Percentiles rank a stretch among this genome's conserved stretches.
Evolutionary conservation across 2,329 filamentous ascomycete genomes (phyloP).

Genomic region (Calonectria pseudoreteaudii): DNA sequence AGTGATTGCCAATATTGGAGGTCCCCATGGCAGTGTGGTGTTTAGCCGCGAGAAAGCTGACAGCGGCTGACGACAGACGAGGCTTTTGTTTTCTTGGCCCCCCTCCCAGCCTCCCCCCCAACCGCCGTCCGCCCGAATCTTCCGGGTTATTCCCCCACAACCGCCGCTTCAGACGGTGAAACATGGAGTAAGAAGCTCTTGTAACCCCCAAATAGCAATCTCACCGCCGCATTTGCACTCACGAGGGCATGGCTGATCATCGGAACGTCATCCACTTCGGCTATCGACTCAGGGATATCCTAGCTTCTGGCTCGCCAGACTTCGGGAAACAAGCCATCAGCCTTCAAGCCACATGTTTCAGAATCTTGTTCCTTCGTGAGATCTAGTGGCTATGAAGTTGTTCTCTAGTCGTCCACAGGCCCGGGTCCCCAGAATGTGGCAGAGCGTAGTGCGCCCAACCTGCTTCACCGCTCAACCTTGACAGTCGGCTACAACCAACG

Average conservation of each 20-base stretch:
- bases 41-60: constrained; percentile 17
- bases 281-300: constrained; percentile 28
- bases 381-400: constrained; percentile 36
- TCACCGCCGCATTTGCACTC: background rate
- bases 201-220: constrained; percentile 27
- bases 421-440: constrained; percentile 33
- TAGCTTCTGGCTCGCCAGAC: constrained; percentile 19
- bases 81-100: constrained; percentile 20
- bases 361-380: constrained; percentile 26
- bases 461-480: constrained; percentile 37
- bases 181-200: constrained; percentile 29
- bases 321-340: constrained; percentile 33
- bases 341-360: constrained; percentile 44
- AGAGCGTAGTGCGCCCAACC: constrained; percentile 22
- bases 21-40: constrained; percentile 27
- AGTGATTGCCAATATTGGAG: constrained; percentile 25
- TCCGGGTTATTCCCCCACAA: constrained; percentile 30
- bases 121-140: constrained; percentile 22
- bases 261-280: constrained; percentile 32
- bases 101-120: constrained; percentile 14
- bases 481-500: constrained; percentile 15
- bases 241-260: constrained; percentile 21
- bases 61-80: constrained; percentile 24
- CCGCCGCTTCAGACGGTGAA: constrained; percentile 24
- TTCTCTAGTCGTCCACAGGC: constrained; percentile 24